These are phyloP conservation scores for Chaetomium tenue DNA, from an alignment of 495 filamentous ascomycete genomes.

Conservation along the genomic window DNA sequence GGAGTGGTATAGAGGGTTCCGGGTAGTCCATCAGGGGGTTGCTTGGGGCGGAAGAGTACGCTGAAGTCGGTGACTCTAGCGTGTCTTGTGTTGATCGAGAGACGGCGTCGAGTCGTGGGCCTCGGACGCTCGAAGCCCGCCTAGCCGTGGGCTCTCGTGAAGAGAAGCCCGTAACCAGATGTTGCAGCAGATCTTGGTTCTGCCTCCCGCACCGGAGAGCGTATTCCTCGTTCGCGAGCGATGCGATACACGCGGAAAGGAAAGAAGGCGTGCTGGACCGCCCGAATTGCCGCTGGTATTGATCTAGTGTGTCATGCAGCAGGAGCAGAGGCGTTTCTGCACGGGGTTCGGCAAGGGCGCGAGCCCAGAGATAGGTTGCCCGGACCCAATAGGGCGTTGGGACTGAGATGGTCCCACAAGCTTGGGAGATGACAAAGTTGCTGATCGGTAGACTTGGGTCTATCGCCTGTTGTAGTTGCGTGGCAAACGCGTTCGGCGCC, in stretches of 20 bases:
- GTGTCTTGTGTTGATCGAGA: not conserved
- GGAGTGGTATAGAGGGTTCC: not conserved
- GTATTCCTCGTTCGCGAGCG: constrained; percentile 18
- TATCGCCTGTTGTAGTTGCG: constrained; percentile 23
- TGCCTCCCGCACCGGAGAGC: not conserved
- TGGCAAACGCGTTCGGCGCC: not conserved
- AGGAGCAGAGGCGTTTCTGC: constrained; percentile 5
- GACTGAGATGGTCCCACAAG: constrained; percentile 18
- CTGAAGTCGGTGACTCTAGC: not conserved
- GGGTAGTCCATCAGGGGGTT: constrained; percentile 1
- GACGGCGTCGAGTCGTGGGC: not conserved
- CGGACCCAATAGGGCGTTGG: constrained; percentile 31
- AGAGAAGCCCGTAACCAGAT: constrained; percentile 16
- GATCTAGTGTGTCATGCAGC: constrained; percentile 27
- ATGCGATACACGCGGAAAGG: constrained; percentile 20
- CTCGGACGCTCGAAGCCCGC: not conserved
- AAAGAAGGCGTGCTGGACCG: constrained; percentile 26
- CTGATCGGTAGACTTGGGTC: constrained; percentile 22
- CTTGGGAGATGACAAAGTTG: constrained; percentile 15
- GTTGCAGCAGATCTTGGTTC: constrained; percentile 2
- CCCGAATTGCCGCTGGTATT: constrained; percentile 27
- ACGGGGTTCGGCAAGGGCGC: constrained; percentile 16
- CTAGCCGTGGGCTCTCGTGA: not conserved
- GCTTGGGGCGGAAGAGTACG: not conserved
- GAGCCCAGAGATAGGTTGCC: constrained; percentile 28